Percentiles rank a stretch among this genome's conserved stretches.
These are phyloP conservation scores for Phanerodontia chrysosporium DNA, from an alignment of 768 basidiomycete genomes.

Conservation along the genomic window DNA sequence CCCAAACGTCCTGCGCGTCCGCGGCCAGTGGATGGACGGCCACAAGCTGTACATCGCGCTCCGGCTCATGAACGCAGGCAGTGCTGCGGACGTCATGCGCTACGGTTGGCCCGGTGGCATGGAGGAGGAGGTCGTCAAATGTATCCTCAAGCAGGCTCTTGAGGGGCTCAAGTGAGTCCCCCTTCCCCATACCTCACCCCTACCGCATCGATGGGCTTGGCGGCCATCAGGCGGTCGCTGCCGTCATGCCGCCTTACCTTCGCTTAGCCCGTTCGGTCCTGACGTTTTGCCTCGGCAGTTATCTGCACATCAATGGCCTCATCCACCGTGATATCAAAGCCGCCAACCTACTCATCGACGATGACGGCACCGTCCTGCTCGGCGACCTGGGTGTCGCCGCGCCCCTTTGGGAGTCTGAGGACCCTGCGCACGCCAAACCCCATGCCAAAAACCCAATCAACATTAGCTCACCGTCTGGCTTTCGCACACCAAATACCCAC, in stretches of 20 bases:
- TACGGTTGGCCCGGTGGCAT: conserved; percentile 87
- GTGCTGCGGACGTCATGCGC: conserved; percentile 78
- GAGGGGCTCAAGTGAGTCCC: conserved; percentile 81
- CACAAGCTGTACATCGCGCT: conserved; percentile 83
- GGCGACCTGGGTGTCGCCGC: conserved; percentile 94
- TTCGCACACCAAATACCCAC: conserved; percentile 1
- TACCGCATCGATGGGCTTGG: background rate
- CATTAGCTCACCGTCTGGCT: conserved; percentile 4
- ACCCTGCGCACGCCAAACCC: conserved; percentile 16
- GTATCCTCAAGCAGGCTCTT: conserved; percentile 80
- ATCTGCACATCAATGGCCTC: conserved; percentile 85
- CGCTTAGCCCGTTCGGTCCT: conserved; percentile 4
- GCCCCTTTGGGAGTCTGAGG: conserved; percentile 65
- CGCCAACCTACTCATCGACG: conserved; percentile 88
- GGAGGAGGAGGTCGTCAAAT: conserved; percentile 84
- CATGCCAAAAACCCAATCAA: conserved; percentile 18
- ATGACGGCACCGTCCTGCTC: conserved; percentile 84
- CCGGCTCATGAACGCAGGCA: conserved; percentile 87
- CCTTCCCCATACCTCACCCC: conserved; percentile 13
- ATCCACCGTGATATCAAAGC: conserved; percentile 95
- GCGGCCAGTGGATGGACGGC: conserved; percentile 84
- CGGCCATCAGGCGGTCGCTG: background rate
- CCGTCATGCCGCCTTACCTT: background rate
- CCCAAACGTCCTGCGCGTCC: conserved; percentile 88
- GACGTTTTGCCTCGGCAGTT: conserved; percentile 37